Conservation (phyloP, 371 early-diverging fungal genomes). For the Apophysomyces sp. region DNA sequence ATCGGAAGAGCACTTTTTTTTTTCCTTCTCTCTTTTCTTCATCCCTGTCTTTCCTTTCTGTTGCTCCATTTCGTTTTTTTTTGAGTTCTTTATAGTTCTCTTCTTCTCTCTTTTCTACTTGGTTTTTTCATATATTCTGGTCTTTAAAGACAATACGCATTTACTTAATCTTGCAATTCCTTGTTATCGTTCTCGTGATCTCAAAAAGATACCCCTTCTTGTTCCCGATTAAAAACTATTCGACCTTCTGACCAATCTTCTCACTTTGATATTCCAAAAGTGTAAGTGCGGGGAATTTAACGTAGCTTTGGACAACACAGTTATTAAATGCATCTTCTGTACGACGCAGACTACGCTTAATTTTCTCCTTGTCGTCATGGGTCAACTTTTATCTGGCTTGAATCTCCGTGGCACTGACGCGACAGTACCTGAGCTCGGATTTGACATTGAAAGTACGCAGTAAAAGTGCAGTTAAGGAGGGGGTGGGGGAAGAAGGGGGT, state of each 20-base stretch:
- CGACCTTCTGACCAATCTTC: neutral
- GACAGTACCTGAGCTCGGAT: slow-evolving; percentile 45
- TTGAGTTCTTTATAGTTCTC: neutral
- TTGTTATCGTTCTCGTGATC: neutral
- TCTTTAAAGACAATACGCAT: neutral
- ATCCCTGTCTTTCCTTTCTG: slow-evolving; percentile 5
- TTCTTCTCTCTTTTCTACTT: slow-evolving; percentile 10
- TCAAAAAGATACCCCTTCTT: neutral
- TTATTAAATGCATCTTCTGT: slow-evolving; percentile 1
- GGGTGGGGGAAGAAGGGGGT: too few relatives aligned
- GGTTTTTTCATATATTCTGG: neutral
- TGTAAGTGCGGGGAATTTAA: neutral
- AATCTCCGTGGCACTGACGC: slow-evolving; percentile 36
- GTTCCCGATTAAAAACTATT: neutral
- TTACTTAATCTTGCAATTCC: neutral
- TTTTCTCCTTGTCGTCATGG: slow-evolving; percentile 27
- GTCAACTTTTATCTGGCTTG: slow-evolving; percentile 42
- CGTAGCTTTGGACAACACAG: neutral
- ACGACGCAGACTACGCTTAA: slow-evolving; percentile 1
- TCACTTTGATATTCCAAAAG: neutral
- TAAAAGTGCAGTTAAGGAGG: too few relatives aligned
- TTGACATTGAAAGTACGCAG: slow-evolving; percentile 55
- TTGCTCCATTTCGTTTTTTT: neutral
- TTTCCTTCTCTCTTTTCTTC: neutral
- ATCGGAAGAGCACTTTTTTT: neutral